Base-by-base conservation (phyloP, 2,329 filamentous ascomycete genomes). In the Cladosporium sp. region DNA sequence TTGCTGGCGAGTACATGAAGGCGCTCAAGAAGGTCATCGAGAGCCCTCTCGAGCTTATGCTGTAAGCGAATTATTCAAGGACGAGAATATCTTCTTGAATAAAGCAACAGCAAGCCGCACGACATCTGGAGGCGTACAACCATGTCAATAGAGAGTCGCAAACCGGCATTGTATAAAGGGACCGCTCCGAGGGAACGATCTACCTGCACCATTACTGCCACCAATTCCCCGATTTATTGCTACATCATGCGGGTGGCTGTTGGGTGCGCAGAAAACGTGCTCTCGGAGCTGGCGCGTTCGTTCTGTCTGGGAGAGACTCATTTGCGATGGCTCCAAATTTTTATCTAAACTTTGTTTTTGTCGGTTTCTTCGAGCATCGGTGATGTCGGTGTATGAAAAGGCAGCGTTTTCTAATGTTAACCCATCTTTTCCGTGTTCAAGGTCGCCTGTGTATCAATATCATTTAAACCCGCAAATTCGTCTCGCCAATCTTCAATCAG, bases 21-120 rank as follows among this genome's bases (percentile, higher is more conserved):
- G 95, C 96, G 85, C 85, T 99, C 80, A 99, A 99, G 91, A 94
- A 93, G 87, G 92, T 93, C 63, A 85, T 99, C 68, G 95, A 99
- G 89, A 97, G 97, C 87, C 95, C 95, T 72, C 86, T 99, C 73
- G 92, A 96, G 84, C 86, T 99, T 73, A 85, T 99, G 80, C 86
- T 99, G 81, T 99, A 90, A 65, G 64, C 64, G 34, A 30, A 11
- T 41, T 26, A 15, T 44, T 47, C 32, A 41, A 41, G 14, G 34
- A 59, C 24, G 57, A 30, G 57, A 59, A 47, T 47, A 59, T 59
- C 38, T 41, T 59, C 57, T 59, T 26, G 57, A 47, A 59, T 34
- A n/a, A 24, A 30, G 26, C 14, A 38, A 21, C 57, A 44, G 57
- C 57, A 59, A 28, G 32, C 34, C 24, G 36, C 38, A 59, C 34